phyloP scores from a whole-genome alignment of 768 basidiomycete species.

The Boletus fagicola region DNA sequence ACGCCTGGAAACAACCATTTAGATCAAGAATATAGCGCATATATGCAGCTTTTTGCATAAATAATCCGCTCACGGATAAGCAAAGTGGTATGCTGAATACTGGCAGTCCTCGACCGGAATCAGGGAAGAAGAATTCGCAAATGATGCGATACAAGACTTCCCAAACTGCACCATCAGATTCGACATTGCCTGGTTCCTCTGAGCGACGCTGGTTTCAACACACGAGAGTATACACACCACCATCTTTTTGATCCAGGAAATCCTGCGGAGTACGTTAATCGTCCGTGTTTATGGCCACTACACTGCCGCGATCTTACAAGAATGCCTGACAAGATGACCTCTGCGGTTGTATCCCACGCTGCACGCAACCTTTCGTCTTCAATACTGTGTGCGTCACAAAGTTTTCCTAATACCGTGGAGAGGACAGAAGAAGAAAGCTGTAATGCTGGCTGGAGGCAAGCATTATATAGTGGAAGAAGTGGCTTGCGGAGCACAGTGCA shows the following conservation, averaged over 20 bases:
- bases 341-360: slow-evolving; percentile 47
- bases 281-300: background rate
- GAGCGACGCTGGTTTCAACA: background rate
- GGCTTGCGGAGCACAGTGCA: slow-evolving; percentile 41
- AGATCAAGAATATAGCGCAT: slow-evolving; percentile 25
- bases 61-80: slow-evolving; percentile 23
- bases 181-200: slow-evolving; percentile 15
- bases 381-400: slow-evolving; percentile 28
- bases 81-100: slow-evolving; percentile 26
- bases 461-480: slow-evolving; percentile 44
- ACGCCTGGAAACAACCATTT: slow-evolving; percentile 42
- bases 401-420: slow-evolving; percentile 38
- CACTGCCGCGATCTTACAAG: slow-evolving; percentile 35
- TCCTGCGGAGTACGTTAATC: slow-evolving; percentile 23
- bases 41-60: slow-evolving; percentile 20
- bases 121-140: slow-evolving; percentile 40
- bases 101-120: slow-evolving; percentile 14
- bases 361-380: slow-evolving; percentile 21
- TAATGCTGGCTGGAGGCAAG: slow-evolving; percentile 39
- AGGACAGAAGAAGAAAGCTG: slow-evolving; percentile 43
- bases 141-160: slow-evolving; percentile 30
- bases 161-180: slow-evolving; percentile 27
- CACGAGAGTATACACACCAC: slow-evolving; percentile 13
- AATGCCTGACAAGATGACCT: slow-evolving; percentile 52
- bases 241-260: slow-evolving; percentile 22